Evolutionary conservation across 2,329 filamentous ascomycete genomes (phyloP), one percentile per base, ranked within the genome.

Genomic region (Xylaria sp.): DNA sequence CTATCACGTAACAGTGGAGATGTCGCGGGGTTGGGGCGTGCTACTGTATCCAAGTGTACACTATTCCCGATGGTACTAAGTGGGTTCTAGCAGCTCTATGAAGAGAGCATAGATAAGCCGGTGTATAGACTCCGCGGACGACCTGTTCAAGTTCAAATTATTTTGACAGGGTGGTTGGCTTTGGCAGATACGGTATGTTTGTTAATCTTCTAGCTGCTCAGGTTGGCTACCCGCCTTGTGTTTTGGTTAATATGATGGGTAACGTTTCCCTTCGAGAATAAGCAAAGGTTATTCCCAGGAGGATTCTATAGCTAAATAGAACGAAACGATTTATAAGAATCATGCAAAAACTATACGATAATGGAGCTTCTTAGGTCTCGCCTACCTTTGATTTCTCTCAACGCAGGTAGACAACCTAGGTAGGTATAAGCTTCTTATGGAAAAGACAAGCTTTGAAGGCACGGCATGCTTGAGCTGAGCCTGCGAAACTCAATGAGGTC

Each of bases 361-460:
- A 55, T 12, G 15, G 20, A 55, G 20, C 13, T 9, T 37, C 13
- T 9, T 37, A 20, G n/a, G 28, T 9, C 28, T 55, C 34, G 20
- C 32, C 13, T 34, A 37, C n/a, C 2, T 55, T 7, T 4, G 7
- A 37, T 37, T 20, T 46, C 12, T 18, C 5, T 20, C 6, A n/a
- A n/a, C 8, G 20, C 23, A 50, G 46, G 18, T 50, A 50, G 20
- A 23, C n/a, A 25, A 25, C 23, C 23, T 12, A 50, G 46, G 8
- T 13, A 12, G 12, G 28, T 37, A 50, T 23, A 50, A 50, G 46
- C 12, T 12, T 50, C 8, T 32, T 37, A 34, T 41, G 1, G 12
- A 20, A 28, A 54, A 15, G 32, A 44, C 32, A 34, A 48, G 52
- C 18, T 61, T 80, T 13, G 32, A 15, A 50, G 39, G 15, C 7